phyloP scores from a whole-genome alignment of 1,139 yeast species.

The Blastobotrys illinoisensis region DNA sequence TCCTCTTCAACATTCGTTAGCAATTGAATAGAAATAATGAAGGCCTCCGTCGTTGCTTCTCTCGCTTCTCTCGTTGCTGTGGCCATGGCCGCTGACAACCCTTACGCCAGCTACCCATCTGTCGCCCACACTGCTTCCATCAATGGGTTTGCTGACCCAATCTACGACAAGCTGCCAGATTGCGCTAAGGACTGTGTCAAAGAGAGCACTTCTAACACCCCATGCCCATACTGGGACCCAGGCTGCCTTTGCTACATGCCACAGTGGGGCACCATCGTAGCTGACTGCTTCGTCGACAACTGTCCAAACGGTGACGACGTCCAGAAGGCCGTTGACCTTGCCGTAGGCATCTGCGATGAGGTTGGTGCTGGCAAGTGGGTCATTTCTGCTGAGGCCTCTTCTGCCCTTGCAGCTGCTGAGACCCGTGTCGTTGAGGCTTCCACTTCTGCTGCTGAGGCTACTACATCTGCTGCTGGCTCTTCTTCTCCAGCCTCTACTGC shows the following conservation, averaged over 20 bases:
- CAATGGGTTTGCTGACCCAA: conserved; percentile 50
- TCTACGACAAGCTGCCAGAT: conserved; percentile 38
- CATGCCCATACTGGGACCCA: conserved; percentile 51
- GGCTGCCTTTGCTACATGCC: conserved; percentile 51
- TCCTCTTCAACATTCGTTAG: not conserved
- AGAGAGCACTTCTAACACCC: conserved; percentile 14
- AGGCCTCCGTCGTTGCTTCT: not conserved
- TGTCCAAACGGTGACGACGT: conserved; percentile 40
- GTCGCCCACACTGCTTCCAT: conserved; percentile 47
- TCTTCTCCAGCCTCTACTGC: conserved; percentile 12
- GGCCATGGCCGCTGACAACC: conserved; percentile 24
- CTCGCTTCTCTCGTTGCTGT: conserved; percentile 3
- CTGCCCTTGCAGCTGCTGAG: conserved; percentile 36
- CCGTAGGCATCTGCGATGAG: conserved; percentile 39
- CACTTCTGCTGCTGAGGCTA: conserved; percentile 8
- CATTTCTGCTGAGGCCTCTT: conserved; percentile 41
- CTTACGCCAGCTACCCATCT: conserved; percentile 41
- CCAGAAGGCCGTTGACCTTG: conserved; percentile 38
- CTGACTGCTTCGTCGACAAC: conserved; percentile 40
- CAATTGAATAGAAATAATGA: not conserved
- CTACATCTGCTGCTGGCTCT: conserved; percentile 9
- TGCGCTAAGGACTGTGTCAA: conserved; percentile 37
- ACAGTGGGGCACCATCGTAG: conserved; percentile 43
- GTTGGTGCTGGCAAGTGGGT: conserved; percentile 47
- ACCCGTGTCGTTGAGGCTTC: conserved; percentile 16